Base-by-base conservation (phyloP, 768 basidiomycete genomes). In the Filobasidium floriforme region DNA sequence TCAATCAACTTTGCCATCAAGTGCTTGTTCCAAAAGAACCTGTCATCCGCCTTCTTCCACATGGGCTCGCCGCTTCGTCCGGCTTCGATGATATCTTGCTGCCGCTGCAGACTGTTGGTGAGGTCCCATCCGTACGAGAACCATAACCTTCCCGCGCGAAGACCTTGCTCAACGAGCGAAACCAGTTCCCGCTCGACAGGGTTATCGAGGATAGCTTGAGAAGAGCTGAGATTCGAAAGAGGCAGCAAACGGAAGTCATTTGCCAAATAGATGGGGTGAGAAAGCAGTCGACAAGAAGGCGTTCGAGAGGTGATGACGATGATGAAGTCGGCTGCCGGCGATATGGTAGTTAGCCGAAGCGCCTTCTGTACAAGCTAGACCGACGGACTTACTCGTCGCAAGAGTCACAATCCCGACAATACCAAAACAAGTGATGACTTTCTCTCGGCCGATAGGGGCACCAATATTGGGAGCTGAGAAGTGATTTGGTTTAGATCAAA, bases 21-120 rank as follows among this genome's bases (percentile, higher is more conserved):
- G 59, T 69, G 89, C 85, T 86, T 89, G 79, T 99, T 99, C 94
- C 94, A 99, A 80, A 98, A 98, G 80, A 99, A 99, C 69, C 93
- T 84, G 74, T 96, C 92, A 70, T 99, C 96, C 44, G 87, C 88
- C 88, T 93, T 72, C 61, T 69, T 72, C 77, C 77, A 78, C 32
- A 75, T 62, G 1, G 75, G 75, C 61, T 60, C 55, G 1, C 68
- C 66, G 26, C 40, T 32, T 12, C 60, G 41, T n/a, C 64, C 68
- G 28, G 60, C 44, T 32, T 37, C 61, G 7, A 54, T 18, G 14
- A 49, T 29, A 22, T 66, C 70, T 9, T 66, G 65, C 76, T 97
- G 94, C 43, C 83, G 82, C 82, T 99, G 92, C 65, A 98, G 79
- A 54, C 89, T 82, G 63, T 88, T 85, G 14, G 96, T 94, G 70